Evolutionary conservation across 805 yeast genomes (phyloP).

Genomic region (Lipomyces oligophaga): DNA sequence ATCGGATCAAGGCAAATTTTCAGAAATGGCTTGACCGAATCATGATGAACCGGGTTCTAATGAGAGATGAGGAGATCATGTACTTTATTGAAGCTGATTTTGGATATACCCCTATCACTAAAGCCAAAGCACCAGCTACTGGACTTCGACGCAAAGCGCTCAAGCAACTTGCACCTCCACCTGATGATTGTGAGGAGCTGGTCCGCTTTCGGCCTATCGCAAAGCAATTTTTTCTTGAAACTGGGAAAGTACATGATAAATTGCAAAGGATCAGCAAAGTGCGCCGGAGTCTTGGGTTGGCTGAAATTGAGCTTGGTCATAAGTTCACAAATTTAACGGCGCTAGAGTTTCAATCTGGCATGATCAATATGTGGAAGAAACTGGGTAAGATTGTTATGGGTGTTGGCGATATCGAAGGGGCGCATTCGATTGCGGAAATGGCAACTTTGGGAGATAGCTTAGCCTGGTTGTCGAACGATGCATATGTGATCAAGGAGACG

Average conservation of each 20-base stretch:
- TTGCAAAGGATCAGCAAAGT: constrained; percentile 53
- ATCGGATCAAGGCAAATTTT: constrained; percentile 52
- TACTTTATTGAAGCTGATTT: constrained; percentile 78
- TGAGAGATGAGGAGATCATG: constrained; percentile 83
- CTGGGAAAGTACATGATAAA: constrained; percentile 51
- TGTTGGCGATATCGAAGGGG: constrained; percentile 71
- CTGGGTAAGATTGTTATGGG: constrained; percentile 64
- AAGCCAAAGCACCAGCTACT: constrained; percentile 64
- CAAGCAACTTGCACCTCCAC: constrained; percentile 88
- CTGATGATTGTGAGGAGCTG: constrained; percentile 75
- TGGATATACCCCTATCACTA: constrained; percentile 59
- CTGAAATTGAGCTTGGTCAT: constrained; percentile 53
- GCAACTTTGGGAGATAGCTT: constrained; percentile 77
- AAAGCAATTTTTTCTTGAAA: constrained; percentile 62
- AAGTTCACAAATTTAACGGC: constrained; percentile 38
- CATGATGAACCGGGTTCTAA: constrained; percentile 67
- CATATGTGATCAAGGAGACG: constrained; percentile 86
- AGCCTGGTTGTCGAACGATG: constrained; percentile 61
- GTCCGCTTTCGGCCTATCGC: constrained; percentile 84
- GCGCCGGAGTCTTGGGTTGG: constrained; percentile 49
- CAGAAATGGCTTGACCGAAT: constrained; percentile 87
- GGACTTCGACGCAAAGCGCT: constrained; percentile 85
- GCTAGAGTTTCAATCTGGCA: constrained; percentile 61
- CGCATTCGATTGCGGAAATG: constrained; percentile 65
- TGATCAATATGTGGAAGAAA: constrained; percentile 74